Evolutionary conservation across 345 rosid species (phyloP).

Genomic region (Lumnitzera racemosa): DNA sequence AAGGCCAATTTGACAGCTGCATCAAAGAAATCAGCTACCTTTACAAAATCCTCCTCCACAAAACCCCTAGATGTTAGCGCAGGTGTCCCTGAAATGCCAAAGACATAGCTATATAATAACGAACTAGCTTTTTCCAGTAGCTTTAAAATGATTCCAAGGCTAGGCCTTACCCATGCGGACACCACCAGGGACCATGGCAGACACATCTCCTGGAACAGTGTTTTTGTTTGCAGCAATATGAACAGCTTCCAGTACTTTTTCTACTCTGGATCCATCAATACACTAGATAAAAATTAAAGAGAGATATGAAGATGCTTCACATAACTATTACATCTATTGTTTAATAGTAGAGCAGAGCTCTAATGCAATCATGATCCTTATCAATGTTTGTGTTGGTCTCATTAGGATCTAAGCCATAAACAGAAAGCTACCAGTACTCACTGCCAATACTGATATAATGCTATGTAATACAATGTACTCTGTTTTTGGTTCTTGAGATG

Average conservation of each 20-base stretch:
- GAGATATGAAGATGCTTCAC: no score
- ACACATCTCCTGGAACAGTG: conserved; percentile 97
- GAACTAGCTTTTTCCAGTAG: background rate
- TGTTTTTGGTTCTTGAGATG: no score
- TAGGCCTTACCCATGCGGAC: conserved; percentile 77
- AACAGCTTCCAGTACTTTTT: conserved; percentile 80
- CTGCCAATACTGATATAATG: no score
- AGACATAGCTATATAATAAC: conserved; percentile 7
- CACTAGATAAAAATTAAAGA: conserved; percentile 25
- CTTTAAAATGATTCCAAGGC: conserved; percentile 4
- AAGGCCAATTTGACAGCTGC: conserved; percentile 73
- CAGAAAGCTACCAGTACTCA: no score
- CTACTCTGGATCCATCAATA: conserved; percentile 95
- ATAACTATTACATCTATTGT: no score
- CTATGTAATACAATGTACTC: no score
- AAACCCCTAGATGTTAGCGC: conserved; percentile 98
- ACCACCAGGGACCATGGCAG: conserved; percentile 98
- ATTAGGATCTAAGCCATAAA: no score
- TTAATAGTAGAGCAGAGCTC: no score
- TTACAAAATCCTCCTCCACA: conserved; percentile 76
- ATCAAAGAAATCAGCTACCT: conserved; percentile 86
- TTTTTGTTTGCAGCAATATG: conserved; percentile 94
- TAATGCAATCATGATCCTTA: no score
- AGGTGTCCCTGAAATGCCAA: conserved; percentile 63
- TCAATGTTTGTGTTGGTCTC: no score